These are phyloP conservation scores for Pichia paraexigua DNA, from an alignment of 805 yeast genomes.

Conservation along the genomic window DNA sequence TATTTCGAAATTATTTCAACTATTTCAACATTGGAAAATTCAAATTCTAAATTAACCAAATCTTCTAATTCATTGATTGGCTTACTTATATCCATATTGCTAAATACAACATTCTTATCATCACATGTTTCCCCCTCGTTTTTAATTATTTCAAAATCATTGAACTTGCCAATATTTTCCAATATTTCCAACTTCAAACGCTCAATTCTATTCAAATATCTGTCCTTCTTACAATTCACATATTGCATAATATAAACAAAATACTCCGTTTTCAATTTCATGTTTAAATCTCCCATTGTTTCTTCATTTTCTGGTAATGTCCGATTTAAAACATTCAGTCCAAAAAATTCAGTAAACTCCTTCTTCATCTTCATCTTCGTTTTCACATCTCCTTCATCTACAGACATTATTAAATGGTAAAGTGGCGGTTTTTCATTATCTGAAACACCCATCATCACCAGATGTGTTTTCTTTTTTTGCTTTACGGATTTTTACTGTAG, in stretches of 20 bases:
- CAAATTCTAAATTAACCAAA: background rate
- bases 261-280: background rate
- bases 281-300: background rate
- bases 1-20: background rate
- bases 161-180: background rate
- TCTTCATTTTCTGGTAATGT: background rate
- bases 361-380: no score
- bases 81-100: background rate
- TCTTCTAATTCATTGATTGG: background rate
- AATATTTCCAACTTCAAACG: background rate
- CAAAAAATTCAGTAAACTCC: background rate
- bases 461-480: no score
- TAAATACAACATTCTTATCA: background rate
- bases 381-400: background rate
- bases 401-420: no score
- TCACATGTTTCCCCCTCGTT: no score
- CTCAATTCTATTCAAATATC: background rate
- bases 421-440: no score
- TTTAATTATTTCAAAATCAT: background rate
- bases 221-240: background rate
- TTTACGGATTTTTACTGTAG: no score
- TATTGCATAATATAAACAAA: background rate
- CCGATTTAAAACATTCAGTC: background rate
- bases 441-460: no score
- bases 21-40: background rate